Conservation (phyloP, 805 yeast species). For the Myxozyma neotropica region DNA sequence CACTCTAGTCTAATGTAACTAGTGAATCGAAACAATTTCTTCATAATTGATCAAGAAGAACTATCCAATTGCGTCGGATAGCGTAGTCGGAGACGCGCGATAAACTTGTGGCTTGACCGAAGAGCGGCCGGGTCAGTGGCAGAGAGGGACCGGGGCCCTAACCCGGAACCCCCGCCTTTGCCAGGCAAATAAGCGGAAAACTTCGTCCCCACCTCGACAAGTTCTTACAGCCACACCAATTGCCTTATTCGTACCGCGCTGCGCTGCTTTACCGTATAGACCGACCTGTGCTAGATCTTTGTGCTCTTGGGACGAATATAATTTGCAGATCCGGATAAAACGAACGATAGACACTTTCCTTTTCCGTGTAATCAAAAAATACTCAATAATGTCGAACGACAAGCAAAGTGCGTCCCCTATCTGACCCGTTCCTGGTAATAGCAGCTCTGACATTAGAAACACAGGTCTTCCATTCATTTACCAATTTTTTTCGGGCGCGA, state of each 20-base stretch:
- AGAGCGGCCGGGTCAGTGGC: neutral
- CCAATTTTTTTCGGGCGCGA: conserved; percentile 90
- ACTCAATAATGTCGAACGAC: conserved; percentile 20
- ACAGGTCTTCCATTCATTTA: conserved; percentile 75
- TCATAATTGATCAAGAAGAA: no score
- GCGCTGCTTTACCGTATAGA: no score
- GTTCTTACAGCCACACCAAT: no score
- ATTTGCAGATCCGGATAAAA: no score
- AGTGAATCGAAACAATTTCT: no score
- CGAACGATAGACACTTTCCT: no score
- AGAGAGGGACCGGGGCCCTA: neutral
- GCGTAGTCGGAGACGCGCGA: neutral
- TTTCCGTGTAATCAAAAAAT: no score
- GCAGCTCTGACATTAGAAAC: neutral
- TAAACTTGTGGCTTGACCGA: neutral
- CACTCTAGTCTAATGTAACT: neutral
- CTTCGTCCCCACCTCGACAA: neutral
- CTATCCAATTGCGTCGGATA: neutral
- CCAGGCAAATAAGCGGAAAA: neutral
- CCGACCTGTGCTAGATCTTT: no score
- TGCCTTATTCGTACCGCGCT: no score
- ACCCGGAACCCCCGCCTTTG: conserved; percentile 6
- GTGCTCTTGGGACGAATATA: no score
- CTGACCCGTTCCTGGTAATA: neutral
- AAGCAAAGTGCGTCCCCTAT: conserved; percentile 19